Evolutionary conservation across 1,139 yeast genomes (phyloP).

Genomic region (Blastobotrys ciferrii): DNA sequence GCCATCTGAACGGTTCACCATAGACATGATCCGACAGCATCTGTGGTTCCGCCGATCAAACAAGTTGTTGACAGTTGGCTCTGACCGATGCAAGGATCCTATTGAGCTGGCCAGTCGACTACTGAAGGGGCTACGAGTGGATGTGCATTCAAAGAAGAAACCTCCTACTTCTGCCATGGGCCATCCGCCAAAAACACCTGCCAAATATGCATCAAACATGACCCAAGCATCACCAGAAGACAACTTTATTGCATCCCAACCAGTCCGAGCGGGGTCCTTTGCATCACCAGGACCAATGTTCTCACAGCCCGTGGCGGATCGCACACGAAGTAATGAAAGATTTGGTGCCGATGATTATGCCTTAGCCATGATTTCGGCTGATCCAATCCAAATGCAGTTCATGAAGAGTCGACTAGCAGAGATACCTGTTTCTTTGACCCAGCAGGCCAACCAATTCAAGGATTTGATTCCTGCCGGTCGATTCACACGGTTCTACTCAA

Average conservation of each 20-base stretch:
- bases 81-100: constrained; percentile 48
- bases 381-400: constrained; percentile 54
- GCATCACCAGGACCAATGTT: constrained; percentile 10
- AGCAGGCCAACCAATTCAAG: constrained; percentile 31
- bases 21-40: constrained; percentile 45
- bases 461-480: constrained; percentile 42
- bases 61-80: constrained; percentile 43
- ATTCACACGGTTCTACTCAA: constrained; percentile 51
- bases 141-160: constrained; percentile 18
- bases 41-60: constrained; percentile 51
- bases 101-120: constrained; percentile 47
- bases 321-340: constrained; percentile 3
- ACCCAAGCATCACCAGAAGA: constrained; percentile 5
- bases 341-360: constrained; percentile 34
- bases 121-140: constrained; percentile 42
- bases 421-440: constrained; percentile 34
- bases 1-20: constrained; percentile 43
- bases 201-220: background rate
- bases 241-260: constrained; percentile 6
- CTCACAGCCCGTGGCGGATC: constrained; percentile 22
- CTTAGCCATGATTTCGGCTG: constrained; percentile 42
- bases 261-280: background rate
- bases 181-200: constrained; percentile 2
- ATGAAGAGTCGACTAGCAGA: constrained; percentile 25
- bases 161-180: constrained; percentile 1